Evolutionary conservation across 2,329 filamentous ascomycete species (phyloP), one percentile per base, ranked within the genome.

Genomic region (Aureobasidium sp.): DNA sequence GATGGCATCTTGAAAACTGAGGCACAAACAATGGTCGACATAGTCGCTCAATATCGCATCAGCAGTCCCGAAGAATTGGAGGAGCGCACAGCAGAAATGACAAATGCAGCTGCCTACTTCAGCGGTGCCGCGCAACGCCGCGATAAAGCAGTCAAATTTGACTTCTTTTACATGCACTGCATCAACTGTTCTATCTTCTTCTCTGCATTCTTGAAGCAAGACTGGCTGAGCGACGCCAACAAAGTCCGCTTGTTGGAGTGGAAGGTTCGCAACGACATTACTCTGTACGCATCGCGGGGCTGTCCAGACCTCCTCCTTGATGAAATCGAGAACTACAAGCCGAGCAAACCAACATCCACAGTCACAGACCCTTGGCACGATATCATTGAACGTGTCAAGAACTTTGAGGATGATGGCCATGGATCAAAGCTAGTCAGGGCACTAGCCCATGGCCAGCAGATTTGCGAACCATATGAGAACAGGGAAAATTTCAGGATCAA

Each of bases 161-260:
- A 96, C 72, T 97, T 97, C 73, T 94, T 87, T 77, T 79, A 78
- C 70, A 71, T 71, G 61, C 92, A 97, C 74, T 84, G 86, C 69
- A 77, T 93, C 67, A 97, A 88, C 70, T 78, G 79, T 12, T 87
- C 87, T n/a, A 84, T 96, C 66, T 94, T 93, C 77, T 81, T 90
- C 66, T 78, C 80, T 6, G 71, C 79, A 8, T 81, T 96, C 71
- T 81, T 86, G 69, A 75, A 76, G 12, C 81, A 81, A 66, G 66
- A 78, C 41, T 94, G 83, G 82, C 78, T 92, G 47, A 78, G 84
- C 0, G 70, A 75, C 0, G 77, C 79, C 8, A 77, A 78, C 52
- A 93, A 92, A 71, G 77, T 80, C 13, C 84, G 89, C 6, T 76
- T 96, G 0, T 78, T 96, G 8, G 88, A 94, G 73, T 92, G 86